Conservation (phyloP, 1,284 basidiomycete genomes). For the Volvariella surrecta region DNA sequence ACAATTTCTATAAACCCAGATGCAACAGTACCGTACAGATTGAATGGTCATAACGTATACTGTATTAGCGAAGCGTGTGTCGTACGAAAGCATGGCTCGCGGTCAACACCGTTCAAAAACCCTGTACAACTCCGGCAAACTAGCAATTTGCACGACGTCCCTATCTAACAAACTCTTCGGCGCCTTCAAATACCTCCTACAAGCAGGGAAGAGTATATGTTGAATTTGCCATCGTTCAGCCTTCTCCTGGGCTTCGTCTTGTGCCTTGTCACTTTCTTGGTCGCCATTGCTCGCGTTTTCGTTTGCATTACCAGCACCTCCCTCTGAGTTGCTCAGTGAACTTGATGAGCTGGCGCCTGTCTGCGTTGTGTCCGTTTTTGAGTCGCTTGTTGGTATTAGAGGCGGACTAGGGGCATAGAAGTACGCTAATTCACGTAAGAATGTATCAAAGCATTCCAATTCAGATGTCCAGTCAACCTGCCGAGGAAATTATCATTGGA, state of each 20-base stretch:
- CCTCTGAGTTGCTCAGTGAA: too few relatives aligned
- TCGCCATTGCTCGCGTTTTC: too few relatives aligned
- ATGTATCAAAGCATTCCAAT: constrained; percentile 75
- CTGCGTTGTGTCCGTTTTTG: too few relatives aligned
- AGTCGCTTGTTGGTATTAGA: constrained; percentile 7
- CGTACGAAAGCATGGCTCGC: too few relatives aligned
- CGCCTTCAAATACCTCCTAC: constrained; percentile 66
- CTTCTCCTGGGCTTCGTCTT: constrained; percentile 33
- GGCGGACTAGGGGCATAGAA: constrained; percentile 73
- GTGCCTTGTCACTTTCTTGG: constrained; percentile 15
- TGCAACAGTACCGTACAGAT: too few relatives aligned
- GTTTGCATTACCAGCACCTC: too few relatives aligned
- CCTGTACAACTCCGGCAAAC: constrained; percentile 81
- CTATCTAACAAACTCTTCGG: constrained; percentile 63
- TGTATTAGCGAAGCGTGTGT: too few relatives aligned
- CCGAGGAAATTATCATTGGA: constrained; percentile 2
- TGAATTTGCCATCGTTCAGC: constrained; percentile 79
- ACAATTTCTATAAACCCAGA: too few relatives aligned
- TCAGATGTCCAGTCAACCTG: constrained; percentile 89
- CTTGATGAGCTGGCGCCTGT: too few relatives aligned
- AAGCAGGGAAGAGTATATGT: constrained; percentile 79
- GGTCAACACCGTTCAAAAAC: constrained; percentile 84
- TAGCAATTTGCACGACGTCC: constrained; percentile 82
- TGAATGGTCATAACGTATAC: too few relatives aligned
- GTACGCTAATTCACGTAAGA: constrained; percentile 85